Conservation (phyloP, 2,329 filamentous ascomycete genomes). For the Mariannaea sp. region DNA sequence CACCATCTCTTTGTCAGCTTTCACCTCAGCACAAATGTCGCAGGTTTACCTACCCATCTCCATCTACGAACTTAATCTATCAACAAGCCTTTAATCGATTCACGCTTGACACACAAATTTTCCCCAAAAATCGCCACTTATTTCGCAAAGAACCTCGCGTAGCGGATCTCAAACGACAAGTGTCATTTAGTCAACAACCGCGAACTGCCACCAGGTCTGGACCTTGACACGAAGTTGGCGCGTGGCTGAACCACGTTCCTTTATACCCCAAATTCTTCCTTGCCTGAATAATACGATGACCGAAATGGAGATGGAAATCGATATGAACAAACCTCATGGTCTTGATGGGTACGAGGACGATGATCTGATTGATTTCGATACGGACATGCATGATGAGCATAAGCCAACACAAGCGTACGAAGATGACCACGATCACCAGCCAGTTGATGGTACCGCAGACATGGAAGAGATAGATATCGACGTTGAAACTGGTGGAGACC, state of each 20-base stretch:
- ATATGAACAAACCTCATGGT: slow-evolving; percentile 34
- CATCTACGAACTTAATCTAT: slow-evolving; percentile 16
- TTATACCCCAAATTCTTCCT: background rate
- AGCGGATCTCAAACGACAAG: background rate
- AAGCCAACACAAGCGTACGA: slow-evolving; percentile 21
- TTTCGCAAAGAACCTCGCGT: background rate
- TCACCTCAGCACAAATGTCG: slow-evolving; percentile 34
- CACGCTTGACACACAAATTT: slow-evolving; percentile 9
- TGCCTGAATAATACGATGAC: slow-evolving; percentile 28
- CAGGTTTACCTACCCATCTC: slow-evolving; percentile 26
- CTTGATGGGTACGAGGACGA: slow-evolving; percentile 37
- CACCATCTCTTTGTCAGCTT: background rate
- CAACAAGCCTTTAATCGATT: slow-evolving; percentile 26
- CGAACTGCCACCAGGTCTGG: background rate
- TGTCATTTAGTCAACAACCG: background rate
- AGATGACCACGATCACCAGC: slow-evolving; percentile 8
- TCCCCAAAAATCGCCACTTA: too few species aligned
- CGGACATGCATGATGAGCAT: slow-evolving; percentile 38
- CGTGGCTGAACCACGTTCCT: too few species aligned
- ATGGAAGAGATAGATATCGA: slow-evolving; percentile 29
- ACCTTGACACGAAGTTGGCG: background rate
- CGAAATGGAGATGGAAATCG: slow-evolving; percentile 42
- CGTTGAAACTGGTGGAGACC: slow-evolving; percentile 25
- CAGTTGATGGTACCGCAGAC: slow-evolving; percentile 5
- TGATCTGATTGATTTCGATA: slow-evolving; percentile 47